phyloP scores from a whole-genome alignment of 2,329 filamentous ascomycete species.

The Trichoderma afroharzianum region DNA sequence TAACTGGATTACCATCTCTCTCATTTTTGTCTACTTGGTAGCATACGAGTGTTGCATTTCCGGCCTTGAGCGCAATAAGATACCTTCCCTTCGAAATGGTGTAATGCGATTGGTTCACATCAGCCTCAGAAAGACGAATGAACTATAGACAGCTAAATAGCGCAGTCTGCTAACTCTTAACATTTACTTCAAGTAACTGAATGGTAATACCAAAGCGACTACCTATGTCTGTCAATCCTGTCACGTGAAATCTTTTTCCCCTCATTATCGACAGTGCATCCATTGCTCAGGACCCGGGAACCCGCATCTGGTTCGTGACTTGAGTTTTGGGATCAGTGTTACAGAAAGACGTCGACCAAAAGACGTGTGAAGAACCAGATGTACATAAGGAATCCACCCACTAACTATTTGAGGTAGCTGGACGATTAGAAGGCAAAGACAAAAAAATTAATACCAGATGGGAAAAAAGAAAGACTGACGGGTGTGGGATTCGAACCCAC shows the following conservation, averaged over 20 bases:
- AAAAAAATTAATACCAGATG: neutral
- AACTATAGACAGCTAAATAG: neutral
- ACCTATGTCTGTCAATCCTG: neutral
- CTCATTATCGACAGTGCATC: too few relatives aligned
- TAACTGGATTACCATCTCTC: neutral
- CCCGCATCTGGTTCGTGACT: too few relatives aligned
- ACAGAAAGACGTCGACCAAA: too few relatives aligned
- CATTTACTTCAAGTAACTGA: neutral
- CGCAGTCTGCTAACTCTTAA: neutral
- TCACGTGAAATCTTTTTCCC: neutral
- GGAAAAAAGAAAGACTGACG: conserved; percentile 11
- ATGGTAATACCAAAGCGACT: neutral
- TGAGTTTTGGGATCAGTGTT: too few relatives aligned
- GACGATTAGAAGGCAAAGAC: neutral
- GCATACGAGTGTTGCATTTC: neutral
- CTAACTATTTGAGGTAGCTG: neutral
- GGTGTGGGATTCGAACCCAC: conserved; percentile 18
- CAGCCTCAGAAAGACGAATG: neutral
- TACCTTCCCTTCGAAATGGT: neutral
- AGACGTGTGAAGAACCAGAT: too few relatives aligned
- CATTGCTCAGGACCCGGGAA: too few relatives aligned
- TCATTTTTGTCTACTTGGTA: neutral
- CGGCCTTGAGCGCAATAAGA: neutral
- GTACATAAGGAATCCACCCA: neutral
- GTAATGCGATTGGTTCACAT: neutral